These are phyloP conservation scores for Endoconidiophora laricicola DNA, from an alignment of 2,329 filamentous ascomycete genomes.

Conservation along the genomic window DNA sequence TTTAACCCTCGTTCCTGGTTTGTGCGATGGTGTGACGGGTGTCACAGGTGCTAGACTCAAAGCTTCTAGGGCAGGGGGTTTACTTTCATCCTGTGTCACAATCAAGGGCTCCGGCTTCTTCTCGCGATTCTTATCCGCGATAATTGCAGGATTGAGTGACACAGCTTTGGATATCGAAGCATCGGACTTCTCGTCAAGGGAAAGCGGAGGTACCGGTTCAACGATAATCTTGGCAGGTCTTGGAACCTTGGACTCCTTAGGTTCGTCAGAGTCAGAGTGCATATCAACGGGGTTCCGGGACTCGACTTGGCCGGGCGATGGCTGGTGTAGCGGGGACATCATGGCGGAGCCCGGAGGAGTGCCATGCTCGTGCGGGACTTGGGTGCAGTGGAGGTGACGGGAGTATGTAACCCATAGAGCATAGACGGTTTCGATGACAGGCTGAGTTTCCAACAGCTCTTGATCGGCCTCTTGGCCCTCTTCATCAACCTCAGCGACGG, in stretches of 20 bases:
- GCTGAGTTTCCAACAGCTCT: conserved; percentile 16
- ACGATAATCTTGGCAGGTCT: conserved; percentile 16
- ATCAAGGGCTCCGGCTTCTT: background rate
- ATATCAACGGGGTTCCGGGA: conserved; percentile 11
- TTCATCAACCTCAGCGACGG: conserved; percentile 42
- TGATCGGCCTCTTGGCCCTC: conserved; percentile 20
- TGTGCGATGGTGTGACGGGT: conserved; percentile 28
- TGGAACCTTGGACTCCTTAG: conserved; percentile 19
- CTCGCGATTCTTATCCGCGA: background rate
- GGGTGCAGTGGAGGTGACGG: conserved; percentile 67
- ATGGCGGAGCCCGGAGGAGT: conserved; percentile 47
- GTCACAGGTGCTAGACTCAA: conserved; percentile 2
- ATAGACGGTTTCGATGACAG: conserved; percentile 66
- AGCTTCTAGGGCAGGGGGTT: background rate
- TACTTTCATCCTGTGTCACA: background rate
- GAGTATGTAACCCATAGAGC: conserved; percentile 97
- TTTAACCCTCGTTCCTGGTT: conserved; percentile 34
- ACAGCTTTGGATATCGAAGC: background rate
- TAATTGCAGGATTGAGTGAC: background rate
- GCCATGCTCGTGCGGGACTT: conserved; percentile 36
- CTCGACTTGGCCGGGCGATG: conserved; percentile 52
- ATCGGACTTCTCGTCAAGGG: conserved; percentile 4
- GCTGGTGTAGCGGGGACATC: conserved; percentile 59
- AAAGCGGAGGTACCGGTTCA: conserved; percentile 3
- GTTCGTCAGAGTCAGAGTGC: conserved; percentile 12